phyloP scores from a whole-genome alignment of 805 yeast species.

The Kuraishia cidri region DNA sequence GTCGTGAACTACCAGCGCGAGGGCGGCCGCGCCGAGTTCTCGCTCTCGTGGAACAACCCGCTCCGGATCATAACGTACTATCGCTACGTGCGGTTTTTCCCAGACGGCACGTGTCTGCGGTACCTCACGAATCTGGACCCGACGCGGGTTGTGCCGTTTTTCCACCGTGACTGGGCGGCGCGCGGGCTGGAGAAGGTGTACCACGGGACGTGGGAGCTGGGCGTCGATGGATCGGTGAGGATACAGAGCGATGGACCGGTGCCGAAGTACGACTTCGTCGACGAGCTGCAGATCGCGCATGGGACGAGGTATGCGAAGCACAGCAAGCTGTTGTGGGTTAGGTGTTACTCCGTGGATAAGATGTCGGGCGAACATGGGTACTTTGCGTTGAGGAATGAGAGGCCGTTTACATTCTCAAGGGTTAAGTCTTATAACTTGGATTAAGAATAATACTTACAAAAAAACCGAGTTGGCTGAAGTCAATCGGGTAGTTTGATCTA shows the following conservation, averaged over 20 bases:
- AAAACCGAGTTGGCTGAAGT: too few species aligned
- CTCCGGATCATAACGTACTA: slow-evolving; percentile 81
- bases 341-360: slow-evolving; percentile 48
- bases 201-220: slow-evolving; percentile 50
- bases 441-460: too few species aligned
- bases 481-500: too few species aligned
- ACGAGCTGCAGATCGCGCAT: slow-evolving; percentile 48
- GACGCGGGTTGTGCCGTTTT: slow-evolving; percentile 46
- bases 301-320: slow-evolving; percentile 52
- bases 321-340: slow-evolving; percentile 66
- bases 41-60: slow-evolving; percentile 65
- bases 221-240: slow-evolving; percentile 41
- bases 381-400: slow-evolving; percentile 62
- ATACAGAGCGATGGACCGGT: slow-evolving; percentile 51
- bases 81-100: slow-evolving; percentile 73
- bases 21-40: slow-evolving; percentile 65
- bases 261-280: slow-evolving; percentile 52
- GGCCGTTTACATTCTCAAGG: slow-evolving; percentile 68
- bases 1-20: slow-evolving; percentile 78
- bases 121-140: slow-evolving; percentile 73
- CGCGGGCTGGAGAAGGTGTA: slow-evolving; percentile 24
- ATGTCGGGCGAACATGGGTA: slow-evolving; percentile 44
- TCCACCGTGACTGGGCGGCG: slow-evolving; percentile 23
- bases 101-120: slow-evolving; percentile 67
- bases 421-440: slow-evolving; percentile 37